phyloP scores from a whole-genome alignment of 1,139 yeast species.

The Yamadazyma diospyri region DNA sequence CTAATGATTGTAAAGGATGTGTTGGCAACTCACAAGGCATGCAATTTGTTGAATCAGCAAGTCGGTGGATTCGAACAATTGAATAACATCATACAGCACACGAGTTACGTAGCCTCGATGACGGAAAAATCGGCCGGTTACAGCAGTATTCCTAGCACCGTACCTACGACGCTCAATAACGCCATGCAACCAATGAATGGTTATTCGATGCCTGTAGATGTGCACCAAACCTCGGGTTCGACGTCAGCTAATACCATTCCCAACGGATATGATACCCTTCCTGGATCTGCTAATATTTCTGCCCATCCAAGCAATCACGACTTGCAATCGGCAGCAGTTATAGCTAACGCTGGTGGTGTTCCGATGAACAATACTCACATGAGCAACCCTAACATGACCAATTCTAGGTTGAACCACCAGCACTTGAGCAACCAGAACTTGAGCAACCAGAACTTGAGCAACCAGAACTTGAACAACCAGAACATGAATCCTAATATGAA shows the following conservation, averaged over 20 bases:
- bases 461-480: too few species aligned
- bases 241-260: slow-evolving; percentile 9
- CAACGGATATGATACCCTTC: slow-evolving; percentile 12
- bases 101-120: slow-evolving; percentile 20
- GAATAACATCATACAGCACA: slow-evolving; percentile 29
- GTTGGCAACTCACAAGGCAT: slow-evolving; percentile 36
- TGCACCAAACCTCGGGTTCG: slow-evolving; percentile 12
- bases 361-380: background rate
- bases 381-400: background rate
- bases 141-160: slow-evolving; percentile 18
- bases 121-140: slow-evolving; percentile 17
- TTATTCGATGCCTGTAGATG: slow-evolving; percentile 13
- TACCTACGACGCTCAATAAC: slow-evolving; percentile 17
- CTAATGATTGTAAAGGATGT: slow-evolving; percentile 48
- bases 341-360: slow-evolving; percentile 5
- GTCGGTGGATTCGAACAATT: slow-evolving; percentile 39
- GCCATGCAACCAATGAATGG: slow-evolving; percentile 1
- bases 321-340: slow-evolving; percentile 29
- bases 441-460: too few species aligned
- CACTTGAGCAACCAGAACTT: too few species aligned
- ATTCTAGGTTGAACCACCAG: too few species aligned
- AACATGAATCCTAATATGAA: too few species aligned
- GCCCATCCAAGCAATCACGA: slow-evolving; percentile 26
- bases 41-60: slow-evolving; percentile 30
- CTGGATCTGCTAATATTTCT: slow-evolving; percentile 13